These are phyloP conservation scores for Pseudogymnoascus sp. DNA, from an alignment of 2,329 filamentous ascomycete genomes.

Conservation along the genomic window DNA sequence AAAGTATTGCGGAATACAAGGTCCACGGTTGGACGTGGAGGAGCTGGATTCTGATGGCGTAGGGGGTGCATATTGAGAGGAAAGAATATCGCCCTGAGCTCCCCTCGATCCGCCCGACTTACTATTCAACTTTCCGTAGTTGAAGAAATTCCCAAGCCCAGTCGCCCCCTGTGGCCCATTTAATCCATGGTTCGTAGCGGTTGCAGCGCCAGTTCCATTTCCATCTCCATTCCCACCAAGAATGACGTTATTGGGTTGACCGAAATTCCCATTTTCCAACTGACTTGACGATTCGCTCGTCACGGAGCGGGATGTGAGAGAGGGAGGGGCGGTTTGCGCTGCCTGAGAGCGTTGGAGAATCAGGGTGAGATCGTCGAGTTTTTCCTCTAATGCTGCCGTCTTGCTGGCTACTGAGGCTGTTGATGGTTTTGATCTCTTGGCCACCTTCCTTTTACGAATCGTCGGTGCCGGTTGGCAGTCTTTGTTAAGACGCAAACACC, in stretches of 20 bases:
- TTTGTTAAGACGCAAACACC: slow-evolving; percentile 14
- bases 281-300: not conserved
- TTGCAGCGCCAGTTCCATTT: not conserved
- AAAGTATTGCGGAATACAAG: not conserved
- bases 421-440: slow-evolving; percentile 11
- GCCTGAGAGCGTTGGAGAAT: slow-evolving; percentile 14
- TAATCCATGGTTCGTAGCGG: not conserved
- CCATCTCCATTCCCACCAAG: not conserved
- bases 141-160: not conserved
- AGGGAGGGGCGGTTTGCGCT: not conserved
- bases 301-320: not conserved
- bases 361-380: slow-evolving; percentile 15
- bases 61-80: not conserved
- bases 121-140: not conserved
- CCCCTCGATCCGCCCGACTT: not conserved
- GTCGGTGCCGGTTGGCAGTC: slow-evolving; percentile 13
- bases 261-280: not conserved
- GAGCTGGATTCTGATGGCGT: not conserved
- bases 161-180: not conserved
- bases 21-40: not conserved
- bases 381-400: slow-evolving; percentile 16
- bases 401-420: slow-evolving; percentile 6
- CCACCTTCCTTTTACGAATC: slow-evolving; percentile 10
- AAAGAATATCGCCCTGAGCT: not conserved
- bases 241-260: not conserved